Evolutionary conservation across 2,329 filamentous ascomycete genomes (phyloP), one percentile per base, ranked within the genome.

Genomic region (Colletotrichum graminicola): DNA sequence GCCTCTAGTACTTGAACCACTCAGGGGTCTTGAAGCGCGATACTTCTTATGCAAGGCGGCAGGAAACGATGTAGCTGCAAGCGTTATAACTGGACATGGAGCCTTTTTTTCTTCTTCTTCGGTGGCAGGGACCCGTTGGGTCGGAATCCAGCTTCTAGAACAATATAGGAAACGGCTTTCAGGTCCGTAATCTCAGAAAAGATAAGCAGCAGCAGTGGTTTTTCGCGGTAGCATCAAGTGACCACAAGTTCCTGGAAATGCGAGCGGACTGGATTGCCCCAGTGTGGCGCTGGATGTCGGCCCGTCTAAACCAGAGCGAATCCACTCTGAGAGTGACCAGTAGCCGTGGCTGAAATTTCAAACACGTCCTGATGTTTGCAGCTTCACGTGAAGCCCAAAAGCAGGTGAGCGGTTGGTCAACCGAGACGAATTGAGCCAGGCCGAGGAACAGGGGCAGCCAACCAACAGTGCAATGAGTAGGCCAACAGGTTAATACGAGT

Each of bases 201-300:
- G 59, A 16, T 21, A 21, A n/a, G 45, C 29, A 34, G 34, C 14
- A 5, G 43, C 7, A 6, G n/a, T 12, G n/a, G 6, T n/a, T 12
- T n/a, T n/a, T 10, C n/a, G 32, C 2, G 5, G 16, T 21, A 8
- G 14, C 26, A 8, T 39, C n/a, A 16, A 39, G 54, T 56, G 6
- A 14, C 12, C 12, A 16, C n/a, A 5, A 18, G 7, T 4, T 8
- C 26, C 7, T 6, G 14, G 39, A n/a, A 18, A n/a, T 26, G 45
- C n/a, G 32, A 51, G 32, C 16, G 23, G 7, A 21, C 21, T 62
- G 14, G 45, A n/a, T 11, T 16, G 16, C 6, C 7, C 36, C 18
- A 55, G 45, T 36, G 66, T 68, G 69, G 69, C 60, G 55, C 52
- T 72, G 70, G 61, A 52, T 57, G 8, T 56, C 66, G 66, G 61